Conservation (phyloP, 202 grass and related monocot genomes). For the Eragrostis tef region DNA sequence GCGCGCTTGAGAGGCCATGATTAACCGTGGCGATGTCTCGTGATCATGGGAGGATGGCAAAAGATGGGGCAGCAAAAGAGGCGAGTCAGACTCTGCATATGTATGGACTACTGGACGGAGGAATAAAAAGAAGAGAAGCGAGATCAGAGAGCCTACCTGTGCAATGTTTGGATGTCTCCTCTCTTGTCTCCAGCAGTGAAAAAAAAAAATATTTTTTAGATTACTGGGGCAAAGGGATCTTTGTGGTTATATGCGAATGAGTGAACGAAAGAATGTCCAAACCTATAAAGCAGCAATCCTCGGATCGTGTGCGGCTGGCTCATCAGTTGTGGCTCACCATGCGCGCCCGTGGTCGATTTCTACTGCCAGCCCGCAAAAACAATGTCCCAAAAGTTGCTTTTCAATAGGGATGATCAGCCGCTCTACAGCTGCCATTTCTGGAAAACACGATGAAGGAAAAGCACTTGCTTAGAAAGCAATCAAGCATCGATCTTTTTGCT, state of each 20-base stretch:
- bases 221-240: constrained; percentile 9
- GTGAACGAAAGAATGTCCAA: no score
- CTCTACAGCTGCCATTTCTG: constrained; percentile 14
- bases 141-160: constrained; percentile 26
- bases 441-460: constrained; percentile 4
- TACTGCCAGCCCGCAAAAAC: constrained; percentile 35
- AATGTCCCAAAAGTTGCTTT: constrained; percentile 45
- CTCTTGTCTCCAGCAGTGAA: background rate
- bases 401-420: constrained; percentile 16
- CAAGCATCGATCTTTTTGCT: background rate
- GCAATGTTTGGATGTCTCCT: constrained; percentile 48
- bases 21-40: constrained; percentile 34
- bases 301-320: constrained; percentile 49
- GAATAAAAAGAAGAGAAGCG: constrained; percentile 44
- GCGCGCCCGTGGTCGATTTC: background rate
- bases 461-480: no score
- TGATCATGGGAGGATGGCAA: constrained; percentile 38
- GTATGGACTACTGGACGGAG: background rate
- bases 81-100: constrained; percentile 24
- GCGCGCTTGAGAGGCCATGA: constrained; percentile 64
- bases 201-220: no score
- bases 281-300: constrained; percentile 29
- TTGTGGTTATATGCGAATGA: constrained; percentile 3
- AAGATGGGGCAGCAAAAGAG: constrained; percentile 38
- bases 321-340: background rate